Base-by-base conservation (phyloP, 2,329 filamentous ascomycete species). In the Pseudogymnoascus sp. region DNA sequence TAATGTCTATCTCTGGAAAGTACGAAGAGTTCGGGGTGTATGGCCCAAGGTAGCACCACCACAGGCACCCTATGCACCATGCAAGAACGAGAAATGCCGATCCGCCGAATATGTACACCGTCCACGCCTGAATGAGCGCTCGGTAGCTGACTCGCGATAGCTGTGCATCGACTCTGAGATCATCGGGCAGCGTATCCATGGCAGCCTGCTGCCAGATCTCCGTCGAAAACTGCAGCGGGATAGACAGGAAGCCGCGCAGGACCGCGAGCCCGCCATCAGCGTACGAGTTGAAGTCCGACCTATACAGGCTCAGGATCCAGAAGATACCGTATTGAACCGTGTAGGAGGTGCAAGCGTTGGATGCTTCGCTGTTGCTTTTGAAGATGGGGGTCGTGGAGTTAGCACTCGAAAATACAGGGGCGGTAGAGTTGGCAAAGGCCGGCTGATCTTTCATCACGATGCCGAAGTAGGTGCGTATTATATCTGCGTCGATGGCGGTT, bases 381-480 rank as follows among this genome's bases (percentile, higher is more conserved):
- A 56, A 56, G 28, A 56, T 28, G n/a, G 50, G 50, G 16, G 28
- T 34, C 28, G 44, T 12, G 10, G 50, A 50, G 25, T 34, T 56
- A 16, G 31, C 25, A 3, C 3, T 18, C 5, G 50, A 6, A 34
- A 56, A 56, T 56, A 28, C 25, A 11, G 50, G 50, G 28, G 50
- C 50, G 25, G 50, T 34, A 5, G 50, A 56, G 28, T 34, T 56
- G 50, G 50, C 50, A 56, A 56, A 56, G 28, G 50, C 50, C 1
- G 50, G 50, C n/a, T 56, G 50, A 34, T 56, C 50, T 56, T 56
- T 6, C 50, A 56, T 56, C 50, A 56, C 50, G 12, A 56, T 56
- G 28, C 28, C 25, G 5, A 56, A 56, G 50, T 56, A 56, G n/a
- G 25, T 56, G 25, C 50, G 50, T 56, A 56, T 56, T 56, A 56